Base-by-base conservation (phyloP, 768 basidiomycete genomes). In the Russula virescens region DNA sequence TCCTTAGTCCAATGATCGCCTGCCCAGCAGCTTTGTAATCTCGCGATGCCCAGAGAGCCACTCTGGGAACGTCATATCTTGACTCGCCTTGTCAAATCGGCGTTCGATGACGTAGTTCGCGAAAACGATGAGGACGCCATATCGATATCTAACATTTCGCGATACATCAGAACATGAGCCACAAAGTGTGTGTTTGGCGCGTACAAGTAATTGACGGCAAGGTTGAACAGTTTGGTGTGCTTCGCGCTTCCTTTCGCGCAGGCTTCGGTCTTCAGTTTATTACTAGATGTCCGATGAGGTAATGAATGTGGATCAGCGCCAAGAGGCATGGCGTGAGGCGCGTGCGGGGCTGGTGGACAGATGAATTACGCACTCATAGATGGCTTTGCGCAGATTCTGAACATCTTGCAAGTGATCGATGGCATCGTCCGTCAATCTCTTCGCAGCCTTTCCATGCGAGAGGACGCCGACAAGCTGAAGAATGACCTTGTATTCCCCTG, bases 401-500 rank as follows among this genome's bases (percentile, higher is more conserved):
- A 99, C 95, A 66, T 95, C 94, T 75, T 91, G 89, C 91, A 94
- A 94, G 68, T 87, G 75, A 74, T 98, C 95, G 67, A 97, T 86
- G 2, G 89, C 93, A 25, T 84, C 78, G 72, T 98, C 96, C 0
- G 94, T 87, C 63, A 98, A 73, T 46, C 86, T 83, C 74, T 99
- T 99, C 13, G 97, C 96, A 11, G 86, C 77, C 73, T 98, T 98
- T 21, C 97, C 96, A 68, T 95, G 83, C 9, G 91, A 89, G 34
- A 98, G 81, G 13, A 98, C 88, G 5, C 92, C 88, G 50, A 97
- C 92, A 60, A 99, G 87, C 65, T 95, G 94, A 46, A 99, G 76
- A 65, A 98, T 97, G 4, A 88, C 91, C 78, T 98, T 98, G 79
- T 98, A 99, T 69, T 98, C 95, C 43, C 95, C 95, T 95, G 64